Percentiles rank a stretch among this genome's conserved stretches.
Evolutionary conservation across 164 flowering plant species (phyloP).

Genomic region (Cinnamomum chago): DNA sequence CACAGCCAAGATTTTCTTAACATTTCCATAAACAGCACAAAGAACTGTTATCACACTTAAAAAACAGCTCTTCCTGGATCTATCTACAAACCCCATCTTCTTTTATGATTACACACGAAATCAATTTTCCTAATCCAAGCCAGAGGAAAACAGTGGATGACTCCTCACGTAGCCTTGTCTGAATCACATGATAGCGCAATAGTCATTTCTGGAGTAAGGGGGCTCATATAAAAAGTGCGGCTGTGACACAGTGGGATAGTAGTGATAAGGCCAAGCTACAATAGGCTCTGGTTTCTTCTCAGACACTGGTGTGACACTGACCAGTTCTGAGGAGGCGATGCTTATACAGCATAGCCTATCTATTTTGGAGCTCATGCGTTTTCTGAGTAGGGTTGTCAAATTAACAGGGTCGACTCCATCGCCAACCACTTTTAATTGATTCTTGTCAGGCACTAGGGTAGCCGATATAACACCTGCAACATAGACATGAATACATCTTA

Average conservation of each 20-base stretch:
- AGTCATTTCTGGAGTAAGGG: neutral
- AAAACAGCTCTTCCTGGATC: too few relatives aligned
- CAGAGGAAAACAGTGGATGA: too few relatives aligned
- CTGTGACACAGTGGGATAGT: neutral
- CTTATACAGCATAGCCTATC: too few relatives aligned
- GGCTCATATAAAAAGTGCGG: neutral
- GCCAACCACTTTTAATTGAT: conserved; percentile 27
- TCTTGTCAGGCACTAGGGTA: conserved; percentile 16
- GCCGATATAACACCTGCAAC: conserved; percentile 22
- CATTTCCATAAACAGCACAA: too few relatives aligned
- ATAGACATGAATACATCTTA: too few relatives aligned
- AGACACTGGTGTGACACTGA: conserved; percentile 8
- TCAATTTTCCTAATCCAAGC: too few relatives aligned
- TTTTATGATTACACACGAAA: too few relatives aligned
- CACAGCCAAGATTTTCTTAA: too few relatives aligned
- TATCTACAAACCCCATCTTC: too few relatives aligned
- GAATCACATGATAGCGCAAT: neutral
- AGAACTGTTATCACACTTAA: too few relatives aligned
- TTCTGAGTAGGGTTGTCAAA: conserved; percentile 18
- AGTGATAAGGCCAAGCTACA: neutral
- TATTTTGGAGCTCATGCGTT: conserved; percentile 8
- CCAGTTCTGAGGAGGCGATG: conserved; percentile 14
- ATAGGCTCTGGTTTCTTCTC: neutral
- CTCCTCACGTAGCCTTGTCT: too few relatives aligned
- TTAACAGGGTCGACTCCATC: conserved; percentile 26